Evolutionary conservation across 169 alveolate species (phyloP), one percentile per base, ranked within the genome.

Genomic region (Theileria orientalis): DNA sequence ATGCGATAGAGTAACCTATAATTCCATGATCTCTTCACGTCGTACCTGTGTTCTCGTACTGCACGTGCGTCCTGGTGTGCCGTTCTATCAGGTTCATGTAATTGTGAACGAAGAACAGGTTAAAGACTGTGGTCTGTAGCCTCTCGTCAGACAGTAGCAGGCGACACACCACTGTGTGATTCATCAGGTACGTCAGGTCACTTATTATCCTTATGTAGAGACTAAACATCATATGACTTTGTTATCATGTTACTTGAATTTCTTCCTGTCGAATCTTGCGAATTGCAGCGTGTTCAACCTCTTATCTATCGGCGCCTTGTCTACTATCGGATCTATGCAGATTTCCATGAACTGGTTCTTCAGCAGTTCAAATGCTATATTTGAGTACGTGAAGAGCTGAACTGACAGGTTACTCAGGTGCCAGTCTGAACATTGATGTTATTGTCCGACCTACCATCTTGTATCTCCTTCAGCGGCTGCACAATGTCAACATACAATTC

Each of bases 371-470:
- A 33, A 27, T 19, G 89, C 89, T 29, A 82, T 74, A 23, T 42
- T 3, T 14, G 84, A 56, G 47, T 73, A 72, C 6, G 89, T 82
- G 41, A 82, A 82, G 9, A 82, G 60, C 63, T 82, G 89, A 23
- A 82, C 89, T n/a, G 89, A 82, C 13, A 82, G 56, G 62, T 82
- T 40, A 62, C 70, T 69, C 59, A 82, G 33, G 44, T 74, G 84
- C 83, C 83, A 79, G 16, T 79, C 86, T 78, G 69, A 11, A 44
- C 0, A 21, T 61, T 13, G 19, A n/a, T 21, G 25, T 1, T 27
- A 25, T 9, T 5, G 23, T 19, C 42, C 5, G 6, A 32, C 42
- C 40, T 14, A 76, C 85, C 86, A 1, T 79, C 83, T 2, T 71
- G 66, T 21, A 21, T 40, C 27, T 62, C 83, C 30, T 63, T 54